These are phyloP conservation scores for Deinandra increscens DNA, from an alignment of 129 eudicot species.

Conservation along the genomic window DNA sequence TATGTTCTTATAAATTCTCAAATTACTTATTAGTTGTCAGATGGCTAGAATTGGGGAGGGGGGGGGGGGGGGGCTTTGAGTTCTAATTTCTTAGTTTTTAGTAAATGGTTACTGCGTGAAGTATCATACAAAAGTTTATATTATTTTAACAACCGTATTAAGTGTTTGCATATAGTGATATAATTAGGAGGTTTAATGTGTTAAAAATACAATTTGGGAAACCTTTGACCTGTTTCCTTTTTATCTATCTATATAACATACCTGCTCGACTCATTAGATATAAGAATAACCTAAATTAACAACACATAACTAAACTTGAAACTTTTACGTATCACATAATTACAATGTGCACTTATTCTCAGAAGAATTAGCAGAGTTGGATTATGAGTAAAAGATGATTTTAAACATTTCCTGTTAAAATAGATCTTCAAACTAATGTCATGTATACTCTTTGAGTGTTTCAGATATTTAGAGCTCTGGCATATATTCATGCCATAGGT, in stretches of 20 bases:
- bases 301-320: not conserved
- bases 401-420: not conserved
- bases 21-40: not conserved
- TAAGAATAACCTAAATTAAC: not conserved
- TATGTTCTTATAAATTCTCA: not conserved
- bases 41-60: too few relatives aligned
- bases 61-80: too few relatives aligned
- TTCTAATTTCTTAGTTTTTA: not conserved
- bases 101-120: not conserved
- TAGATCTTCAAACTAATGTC: conserved; percentile 16
- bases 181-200: not conserved
- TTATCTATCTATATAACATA: not conserved
- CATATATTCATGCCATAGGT: conserved; percentile 72
- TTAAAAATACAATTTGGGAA: not conserved
- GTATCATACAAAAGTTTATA: not conserved
- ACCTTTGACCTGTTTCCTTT: not conserved
- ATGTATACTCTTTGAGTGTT: conserved; percentile 4
- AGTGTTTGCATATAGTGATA: not conserved
- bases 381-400: not conserved
- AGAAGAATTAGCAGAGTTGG: not conserved
- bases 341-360: not conserved
- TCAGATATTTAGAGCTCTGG: conserved; percentile 72
- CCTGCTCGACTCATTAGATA: not conserved
- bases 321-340: not conserved
- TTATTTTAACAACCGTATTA: not conserved